Conservation (phyloP, 306 rosid species). For the Cicer arietinum region DNA sequence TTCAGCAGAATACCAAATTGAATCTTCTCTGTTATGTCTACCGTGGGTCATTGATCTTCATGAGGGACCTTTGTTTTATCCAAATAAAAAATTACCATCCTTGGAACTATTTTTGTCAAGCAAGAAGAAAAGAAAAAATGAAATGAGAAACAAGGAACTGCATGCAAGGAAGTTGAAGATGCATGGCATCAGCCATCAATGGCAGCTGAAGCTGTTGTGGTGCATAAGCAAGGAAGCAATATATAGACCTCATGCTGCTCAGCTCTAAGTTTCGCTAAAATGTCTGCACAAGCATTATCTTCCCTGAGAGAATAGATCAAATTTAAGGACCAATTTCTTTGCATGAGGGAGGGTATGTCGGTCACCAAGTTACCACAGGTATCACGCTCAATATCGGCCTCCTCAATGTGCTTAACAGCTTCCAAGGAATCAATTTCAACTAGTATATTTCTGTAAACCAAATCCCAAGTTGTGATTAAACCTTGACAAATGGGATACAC, state of each 20-base stretch:
- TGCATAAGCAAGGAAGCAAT: constrained; percentile 35
- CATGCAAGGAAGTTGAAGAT: constrained; percentile 36
- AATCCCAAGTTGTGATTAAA: constrained; percentile 41
- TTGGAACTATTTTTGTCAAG: not conserved
- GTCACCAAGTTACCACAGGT: constrained; percentile 16
- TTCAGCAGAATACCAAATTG: not conserved
- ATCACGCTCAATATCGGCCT: constrained; percentile 28
- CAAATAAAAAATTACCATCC: not conserved
- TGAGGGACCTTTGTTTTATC: not conserved
- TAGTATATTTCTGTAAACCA: constrained; percentile 27
- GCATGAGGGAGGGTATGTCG: constrained; percentile 33
- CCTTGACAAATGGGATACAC: constrained; percentile 39
- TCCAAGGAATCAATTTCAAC: constrained; percentile 27
- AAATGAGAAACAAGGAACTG: constrained; percentile 19
- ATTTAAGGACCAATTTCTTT: constrained; percentile 41
- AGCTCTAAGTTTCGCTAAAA: constrained; percentile 38
- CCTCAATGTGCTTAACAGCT: constrained; percentile 23
- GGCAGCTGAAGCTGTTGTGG: constrained; percentile 31
- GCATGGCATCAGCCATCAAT: constrained; percentile 30
- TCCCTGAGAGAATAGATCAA: constrained; percentile 22
- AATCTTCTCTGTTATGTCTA: not conserved
- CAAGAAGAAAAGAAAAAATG: not conserved
- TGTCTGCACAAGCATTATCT: constrained; percentile 34
- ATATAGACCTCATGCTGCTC: constrained; percentile 26
- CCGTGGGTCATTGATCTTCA: not conserved